Evolutionary conservation across 805 yeast species (phyloP), one percentile per base, ranked within the genome.

Genomic region (Candida quercuum): DNA sequence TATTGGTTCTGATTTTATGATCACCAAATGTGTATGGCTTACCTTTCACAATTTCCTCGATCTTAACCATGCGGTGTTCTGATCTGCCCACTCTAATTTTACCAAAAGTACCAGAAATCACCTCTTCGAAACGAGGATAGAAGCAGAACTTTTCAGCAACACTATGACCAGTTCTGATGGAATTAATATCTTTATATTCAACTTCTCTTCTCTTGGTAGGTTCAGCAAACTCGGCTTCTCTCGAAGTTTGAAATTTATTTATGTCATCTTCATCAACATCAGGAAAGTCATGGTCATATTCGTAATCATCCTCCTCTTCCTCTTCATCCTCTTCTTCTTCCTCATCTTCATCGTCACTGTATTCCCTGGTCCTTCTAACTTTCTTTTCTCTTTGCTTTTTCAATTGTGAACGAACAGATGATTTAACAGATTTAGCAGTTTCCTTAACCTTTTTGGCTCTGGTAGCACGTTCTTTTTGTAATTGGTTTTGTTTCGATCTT

Each of bases 41-140:
- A 32, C 67, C 71, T 33, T 65, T 61, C 19, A 72, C 73, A 8
- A 84, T 74, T 38, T 75, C 81, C 47, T 80, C 83, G 31, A 93
- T 78, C 54, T 76, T 81, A 34, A 91, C 95, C 76, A 91, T 73
- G 51, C 97, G 73, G 61, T 93, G 91, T 37, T 76, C 74, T 10
- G 81, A 73, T 51, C 69, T 66, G 22, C 81, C 76, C 39, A 93
- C 74, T 56, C 86, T 88, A 38, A 93, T 79, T 47, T 89, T 75
- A 25, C 89, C 95, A 56, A 71, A 86, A 35, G 94, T 78, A 16
- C 86, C 94, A 15, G 73, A 67, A 13, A 86, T 74, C 1, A 74
- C 72, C 15, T 75, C 78, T 32, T 74, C 78, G 58, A 94, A 89
- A 24, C 78, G 88, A 11, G 93, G 89, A 60, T 88, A 81, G 58